These are phyloP conservation scores for Adansonia rubrostipa DNA, from an alignment of 441 rosid genomes.

Conservation along the genomic window DNA sequence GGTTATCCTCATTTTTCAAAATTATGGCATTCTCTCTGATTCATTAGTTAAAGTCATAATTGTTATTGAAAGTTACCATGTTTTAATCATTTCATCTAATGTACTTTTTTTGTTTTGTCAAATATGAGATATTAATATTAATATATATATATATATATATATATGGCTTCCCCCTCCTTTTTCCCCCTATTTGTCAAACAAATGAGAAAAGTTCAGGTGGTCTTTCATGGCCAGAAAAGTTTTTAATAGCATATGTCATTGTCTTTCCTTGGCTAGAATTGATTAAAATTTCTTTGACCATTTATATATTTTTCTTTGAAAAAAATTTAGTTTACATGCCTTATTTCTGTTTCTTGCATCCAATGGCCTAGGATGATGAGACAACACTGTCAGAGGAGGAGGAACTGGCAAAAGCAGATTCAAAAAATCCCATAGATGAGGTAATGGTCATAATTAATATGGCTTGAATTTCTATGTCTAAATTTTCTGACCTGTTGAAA, in stretches of 20 bases:
- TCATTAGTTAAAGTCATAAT: background rate
- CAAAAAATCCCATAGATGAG: conserved; percentile 71
- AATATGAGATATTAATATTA: background rate
- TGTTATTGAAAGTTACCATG: background rate
- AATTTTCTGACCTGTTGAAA: conserved; percentile 26
- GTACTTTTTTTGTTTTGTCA: background rate
- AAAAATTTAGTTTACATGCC: background rate
- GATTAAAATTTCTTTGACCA: background rate
- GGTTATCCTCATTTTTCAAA: background rate
- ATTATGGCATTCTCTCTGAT: background rate
- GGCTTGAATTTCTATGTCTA: conserved; percentile 25
- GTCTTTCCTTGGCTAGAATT: conserved; percentile 11
- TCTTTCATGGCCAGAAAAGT: background rate
- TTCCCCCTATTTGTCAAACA: background rate
- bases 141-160: background rate
- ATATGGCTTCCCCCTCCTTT: too few relatives aligned
- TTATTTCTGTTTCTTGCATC: conserved; percentile 15
- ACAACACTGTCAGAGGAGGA: conserved; percentile 89
- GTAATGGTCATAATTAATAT: conserved; percentile 43
- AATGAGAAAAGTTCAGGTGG: background rate
- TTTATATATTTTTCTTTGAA: conserved; percentile 1
- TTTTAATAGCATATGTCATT: background rate
- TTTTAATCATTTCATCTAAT: background rate
- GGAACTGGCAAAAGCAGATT: conserved; percentile 80
- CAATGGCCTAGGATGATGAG: conserved; percentile 85